These are phyloP conservation scores for Malania oleifera DNA, from an alignment of 164 flowering plant species.

Conservation along the genomic window DNA sequence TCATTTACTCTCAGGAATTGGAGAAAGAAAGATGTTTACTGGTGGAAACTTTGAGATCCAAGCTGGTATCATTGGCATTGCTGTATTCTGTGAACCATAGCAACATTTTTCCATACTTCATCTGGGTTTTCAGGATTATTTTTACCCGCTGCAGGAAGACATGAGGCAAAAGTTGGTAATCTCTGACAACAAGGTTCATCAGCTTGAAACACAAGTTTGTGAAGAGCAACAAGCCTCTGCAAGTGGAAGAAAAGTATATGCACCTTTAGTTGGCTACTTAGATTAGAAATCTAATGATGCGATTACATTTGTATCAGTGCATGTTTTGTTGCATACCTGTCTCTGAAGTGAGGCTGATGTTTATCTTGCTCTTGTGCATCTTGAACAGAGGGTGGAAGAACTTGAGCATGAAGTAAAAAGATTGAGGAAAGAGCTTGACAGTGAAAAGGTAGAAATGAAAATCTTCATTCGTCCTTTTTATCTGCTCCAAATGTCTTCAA, in stretches of 20 bases:
- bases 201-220: slow-evolving; percentile 66
- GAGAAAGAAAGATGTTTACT: slow-evolving; percentile 71
- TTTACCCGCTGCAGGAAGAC: slow-evolving; percentile 58
- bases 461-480: neutral
- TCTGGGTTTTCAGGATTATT: neutral
- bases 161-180: slow-evolving; percentile 69
- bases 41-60: slow-evolving; percentile 69
- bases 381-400: slow-evolving; percentile 65
- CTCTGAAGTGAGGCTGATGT: neutral
- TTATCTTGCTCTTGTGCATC: slow-evolving; percentile 9
- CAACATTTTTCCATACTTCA: neutral
- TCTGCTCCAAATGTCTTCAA: neutral
- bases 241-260: slow-evolving; percentile 51
- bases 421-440: slow-evolving; percentile 68
- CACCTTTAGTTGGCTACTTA: neutral
- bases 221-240: slow-evolving; percentile 57
- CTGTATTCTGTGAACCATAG: neutral
- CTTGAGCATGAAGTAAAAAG: slow-evolving; percentile 59
- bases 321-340: neutral
- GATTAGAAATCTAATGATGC: neutral
- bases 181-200: slow-evolving; percentile 86
- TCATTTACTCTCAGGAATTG: slow-evolving; percentile 49
- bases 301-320: neutral
- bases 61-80: slow-evolving; percentile 51
- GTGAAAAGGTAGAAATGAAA: slow-evolving; percentile 71